A percentile compares a stretch with the other conserved stretches of the same genome.
These are phyloP conservation scores for Pilasporangium apinafurcum DNA, from an alignment of 352 stramenopile genomes.

Conservation along the genomic window DNA sequence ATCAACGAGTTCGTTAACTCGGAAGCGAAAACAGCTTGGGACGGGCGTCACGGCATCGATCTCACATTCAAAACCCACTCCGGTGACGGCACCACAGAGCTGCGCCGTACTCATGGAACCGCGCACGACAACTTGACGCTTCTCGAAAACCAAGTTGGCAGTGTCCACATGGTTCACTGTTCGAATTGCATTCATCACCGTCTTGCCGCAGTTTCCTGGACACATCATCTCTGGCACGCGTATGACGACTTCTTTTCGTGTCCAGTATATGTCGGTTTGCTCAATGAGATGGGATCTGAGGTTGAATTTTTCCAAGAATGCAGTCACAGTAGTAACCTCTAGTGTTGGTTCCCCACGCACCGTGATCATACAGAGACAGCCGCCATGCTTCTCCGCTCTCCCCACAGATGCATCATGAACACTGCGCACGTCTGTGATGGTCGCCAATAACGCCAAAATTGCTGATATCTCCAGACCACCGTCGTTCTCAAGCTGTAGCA, in stretches of 20 bases:
- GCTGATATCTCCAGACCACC: slow-evolving; percentile 11
- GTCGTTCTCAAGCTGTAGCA: slow-evolving; percentile 26
- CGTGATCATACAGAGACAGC: slow-evolving; percentile 17
- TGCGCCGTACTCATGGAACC: slow-evolving; percentile 34
- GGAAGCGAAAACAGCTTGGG: slow-evolving; percentile 47
- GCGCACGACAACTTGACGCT: slow-evolving; percentile 46
- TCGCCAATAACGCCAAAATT: slow-evolving; percentile 32
- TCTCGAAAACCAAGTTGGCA: slow-evolving; percentile 48
- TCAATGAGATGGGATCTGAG: slow-evolving; percentile 32
- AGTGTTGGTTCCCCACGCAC: slow-evolving; percentile 25
- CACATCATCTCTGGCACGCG: slow-evolving; percentile 80
- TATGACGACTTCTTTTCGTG: slow-evolving; percentile 57
- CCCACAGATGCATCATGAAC: slow-evolving; percentile 24
- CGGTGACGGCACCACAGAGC: slow-evolving; percentile 30
- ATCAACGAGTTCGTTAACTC: slow-evolving; percentile 33
- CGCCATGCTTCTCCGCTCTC: too few relatives aligned
- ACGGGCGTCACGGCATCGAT: slow-evolving; percentile 30
- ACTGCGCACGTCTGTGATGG: slow-evolving; percentile 33
- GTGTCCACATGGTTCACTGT: slow-evolving; percentile 37
- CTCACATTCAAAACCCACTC: slow-evolving; percentile 55
- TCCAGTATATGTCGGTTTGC: slow-evolving; percentile 30
- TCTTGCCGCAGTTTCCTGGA: slow-evolving; percentile 63
- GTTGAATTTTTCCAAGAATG: slow-evolving; percentile 13
- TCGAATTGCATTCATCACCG: slow-evolving; percentile 52
- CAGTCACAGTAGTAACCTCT: slow-evolving; percentile 12